These are phyloP conservation scores for Cucumis cinereus DNA, from an alignment of 306 rosid species.

Conservation along the genomic window DNA sequence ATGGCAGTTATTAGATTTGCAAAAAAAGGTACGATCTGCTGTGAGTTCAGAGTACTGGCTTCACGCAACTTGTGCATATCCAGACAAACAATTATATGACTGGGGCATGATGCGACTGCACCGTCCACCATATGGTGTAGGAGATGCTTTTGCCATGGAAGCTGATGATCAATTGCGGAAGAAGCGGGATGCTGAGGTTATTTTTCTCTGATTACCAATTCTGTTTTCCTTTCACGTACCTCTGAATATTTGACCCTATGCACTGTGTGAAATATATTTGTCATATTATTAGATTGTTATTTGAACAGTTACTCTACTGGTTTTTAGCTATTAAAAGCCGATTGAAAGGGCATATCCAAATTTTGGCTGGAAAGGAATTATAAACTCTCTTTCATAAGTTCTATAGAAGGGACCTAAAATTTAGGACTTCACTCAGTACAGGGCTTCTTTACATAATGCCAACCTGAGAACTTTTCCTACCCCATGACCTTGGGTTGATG, in stretches of 20 bases:
- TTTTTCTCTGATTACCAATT: neutral
- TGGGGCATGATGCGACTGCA: constrained; percentile 94
- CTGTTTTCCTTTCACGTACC: neutral
- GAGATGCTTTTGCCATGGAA: constrained; percentile 91
- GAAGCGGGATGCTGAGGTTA: constrained; percentile 88
- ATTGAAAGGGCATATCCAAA: neutral
- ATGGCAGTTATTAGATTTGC: constrained; percentile 82
- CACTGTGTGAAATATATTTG: neutral
- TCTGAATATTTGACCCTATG: neutral
- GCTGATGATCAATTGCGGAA: constrained; percentile 86
- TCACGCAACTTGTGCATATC: constrained; percentile 56
- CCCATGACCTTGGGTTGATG: neutral
- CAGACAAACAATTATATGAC: constrained; percentile 82
- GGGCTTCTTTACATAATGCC: neutral
- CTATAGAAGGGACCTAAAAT: neutral
- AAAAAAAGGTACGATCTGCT: constrained; percentile 64
- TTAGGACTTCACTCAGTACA: neutral
- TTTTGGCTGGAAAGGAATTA: neutral
- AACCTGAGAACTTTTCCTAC: neutral
- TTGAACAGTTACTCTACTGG: neutral
- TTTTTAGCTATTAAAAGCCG: neutral
- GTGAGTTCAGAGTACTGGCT: constrained; percentile 92
- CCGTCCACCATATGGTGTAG: constrained; percentile 84
- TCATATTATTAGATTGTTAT: neutral
- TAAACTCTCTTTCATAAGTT: neutral